phyloP scores from a whole-genome alignment of 345 rosid genomes.

The Eucalyptus urophylla region DNA sequence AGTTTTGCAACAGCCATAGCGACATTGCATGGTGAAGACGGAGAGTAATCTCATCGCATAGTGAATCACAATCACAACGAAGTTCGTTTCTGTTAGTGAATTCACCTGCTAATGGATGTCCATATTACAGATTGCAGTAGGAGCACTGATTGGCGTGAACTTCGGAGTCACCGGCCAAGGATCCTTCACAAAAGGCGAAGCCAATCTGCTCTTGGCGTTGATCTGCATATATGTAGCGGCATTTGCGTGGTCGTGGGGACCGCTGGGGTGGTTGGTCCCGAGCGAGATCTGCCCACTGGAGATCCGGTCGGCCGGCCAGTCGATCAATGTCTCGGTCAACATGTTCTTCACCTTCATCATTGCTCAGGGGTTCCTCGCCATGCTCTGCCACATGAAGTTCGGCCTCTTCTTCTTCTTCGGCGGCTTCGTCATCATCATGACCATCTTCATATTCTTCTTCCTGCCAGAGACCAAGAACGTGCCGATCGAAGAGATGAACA shows the following conservation, averaged over 20 bases:
- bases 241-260: constrained; percentile 62
- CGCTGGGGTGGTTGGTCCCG: constrained; percentile 47
- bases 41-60: background rate
- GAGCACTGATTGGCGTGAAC: constrained; percentile 5
- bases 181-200: background rate
- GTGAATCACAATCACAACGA: background rate
- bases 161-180: constrained; percentile 21
- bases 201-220: constrained; percentile 10
- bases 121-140: background rate
- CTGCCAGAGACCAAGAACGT: constrained; percentile 37
- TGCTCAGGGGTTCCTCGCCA: constrained; percentile 33
- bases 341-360: constrained; percentile 44
- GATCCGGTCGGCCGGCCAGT: constrained; percentile 37
- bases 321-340: constrained; percentile 36
- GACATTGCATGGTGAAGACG: background rate
- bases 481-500: constrained; percentile 37
- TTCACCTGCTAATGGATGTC: background rate
- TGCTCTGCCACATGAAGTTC: constrained; percentile 45
- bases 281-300: constrained; percentile 39
- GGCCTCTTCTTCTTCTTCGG: constrained; percentile 49
- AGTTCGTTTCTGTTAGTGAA: background rate
- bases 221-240: constrained; percentile 35
- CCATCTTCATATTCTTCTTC: constrained; percentile 18
- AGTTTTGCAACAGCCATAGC: background rate
- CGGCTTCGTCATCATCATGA: constrained; percentile 20